These are phyloP conservation scores for Helminthosporium solani DNA, from an alignment of 2,329 filamentous ascomycete genomes.

Conservation along the genomic window DNA sequence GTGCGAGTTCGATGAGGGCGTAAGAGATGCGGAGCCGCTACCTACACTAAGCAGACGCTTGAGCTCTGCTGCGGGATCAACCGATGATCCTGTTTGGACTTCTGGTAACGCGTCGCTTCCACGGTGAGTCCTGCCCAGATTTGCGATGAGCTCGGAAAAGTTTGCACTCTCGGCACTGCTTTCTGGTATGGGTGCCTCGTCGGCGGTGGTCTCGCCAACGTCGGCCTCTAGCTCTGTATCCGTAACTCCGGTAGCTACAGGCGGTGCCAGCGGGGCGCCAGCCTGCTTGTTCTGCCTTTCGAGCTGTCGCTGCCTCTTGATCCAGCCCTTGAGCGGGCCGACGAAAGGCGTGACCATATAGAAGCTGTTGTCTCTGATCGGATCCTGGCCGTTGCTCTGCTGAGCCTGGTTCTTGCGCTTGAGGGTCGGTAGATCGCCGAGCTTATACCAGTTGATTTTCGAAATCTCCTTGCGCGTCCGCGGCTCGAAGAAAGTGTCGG, in stretches of 20 bases:
- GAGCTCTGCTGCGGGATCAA: slow-evolving; percentile 53
- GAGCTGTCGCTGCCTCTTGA: slow-evolving; percentile 77
- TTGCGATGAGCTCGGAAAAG: slow-evolving; percentile 35
- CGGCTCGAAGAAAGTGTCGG: slow-evolving; percentile 84
- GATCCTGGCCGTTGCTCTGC: slow-evolving; percentile 54
- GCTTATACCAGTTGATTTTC: slow-evolving; percentile 90
- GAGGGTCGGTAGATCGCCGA: slow-evolving; percentile 83
- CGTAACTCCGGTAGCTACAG: slow-evolving; percentile 22
- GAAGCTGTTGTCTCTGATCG: slow-evolving; percentile 77
- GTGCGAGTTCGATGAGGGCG: slow-evolving; percentile 29
- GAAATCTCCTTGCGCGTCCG: slow-evolving; percentile 96
- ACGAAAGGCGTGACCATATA: slow-evolving; percentile 98
- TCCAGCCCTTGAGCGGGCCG: slow-evolving; percentile 83
- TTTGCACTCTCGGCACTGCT: slow-evolving; percentile 18
- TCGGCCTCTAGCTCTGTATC: slow-evolving; percentile 33
- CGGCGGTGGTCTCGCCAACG: slow-evolving; percentile 29
- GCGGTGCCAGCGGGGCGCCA: slow-evolving; percentile 18
- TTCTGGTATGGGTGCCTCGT: slow-evolving; percentile 17
- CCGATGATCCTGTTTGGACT: slow-evolving; percentile 24
- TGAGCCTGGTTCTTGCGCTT: slow-evolving; percentile 66
- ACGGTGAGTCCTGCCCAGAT: slow-evolving; percentile 28
- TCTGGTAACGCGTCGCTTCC: slow-evolving; percentile 34
- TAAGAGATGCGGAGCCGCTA: slow-evolving; percentile 35
- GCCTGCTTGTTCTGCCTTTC: slow-evolving; percentile 53
- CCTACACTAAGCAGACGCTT: slow-evolving; percentile 53